These are phyloP conservation scores for Akanthomyces dipterigenus DNA, from an alignment of 2,329 filamentous ascomycete species.

Conservation along the genomic window DNA sequence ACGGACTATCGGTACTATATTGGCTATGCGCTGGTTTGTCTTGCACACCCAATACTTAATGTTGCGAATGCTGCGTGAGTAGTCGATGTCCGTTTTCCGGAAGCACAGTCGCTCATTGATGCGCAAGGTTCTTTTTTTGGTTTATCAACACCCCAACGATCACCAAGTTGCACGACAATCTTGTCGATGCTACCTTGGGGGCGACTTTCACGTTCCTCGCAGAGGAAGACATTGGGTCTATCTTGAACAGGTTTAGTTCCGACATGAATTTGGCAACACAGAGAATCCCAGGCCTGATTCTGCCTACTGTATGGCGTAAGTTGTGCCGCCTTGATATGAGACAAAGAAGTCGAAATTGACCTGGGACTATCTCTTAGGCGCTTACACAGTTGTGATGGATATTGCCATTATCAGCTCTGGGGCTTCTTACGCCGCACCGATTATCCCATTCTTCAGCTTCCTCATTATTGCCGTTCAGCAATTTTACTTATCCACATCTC, in stretches of 20 bases:
- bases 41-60: not conserved
- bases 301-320: not conserved
- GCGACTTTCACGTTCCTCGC: not conserved
- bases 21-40: not conserved
- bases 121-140: not conserved
- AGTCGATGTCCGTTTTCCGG: too few species aligned
- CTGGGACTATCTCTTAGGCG: slow-evolving; percentile 13
- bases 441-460: slow-evolving; percentile 20
- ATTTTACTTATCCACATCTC: slow-evolving; percentile 28
- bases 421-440: slow-evolving; percentile 23
- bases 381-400: slow-evolving; percentile 16
- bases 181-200: not conserved
- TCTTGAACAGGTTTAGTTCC: slow-evolving; percentile 2
- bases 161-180: not conserved
- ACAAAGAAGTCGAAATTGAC: too few species aligned
- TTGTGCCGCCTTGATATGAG: too few species aligned
- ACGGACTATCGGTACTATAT: not conserved
- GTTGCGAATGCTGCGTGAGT: not conserved
- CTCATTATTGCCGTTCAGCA: slow-evolving; percentile 23
- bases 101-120: too few species aligned
- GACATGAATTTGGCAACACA: not conserved
- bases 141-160: not conserved
- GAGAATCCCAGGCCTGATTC: not conserved
- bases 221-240: not conserved
- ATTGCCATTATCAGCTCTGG: slow-evolving; percentile 17